Evolutionary conservation across 805 yeast genomes (phyloP), one percentile per base, ranked within the genome.

Genomic region (Wickerhamiella musiphila): DNA sequence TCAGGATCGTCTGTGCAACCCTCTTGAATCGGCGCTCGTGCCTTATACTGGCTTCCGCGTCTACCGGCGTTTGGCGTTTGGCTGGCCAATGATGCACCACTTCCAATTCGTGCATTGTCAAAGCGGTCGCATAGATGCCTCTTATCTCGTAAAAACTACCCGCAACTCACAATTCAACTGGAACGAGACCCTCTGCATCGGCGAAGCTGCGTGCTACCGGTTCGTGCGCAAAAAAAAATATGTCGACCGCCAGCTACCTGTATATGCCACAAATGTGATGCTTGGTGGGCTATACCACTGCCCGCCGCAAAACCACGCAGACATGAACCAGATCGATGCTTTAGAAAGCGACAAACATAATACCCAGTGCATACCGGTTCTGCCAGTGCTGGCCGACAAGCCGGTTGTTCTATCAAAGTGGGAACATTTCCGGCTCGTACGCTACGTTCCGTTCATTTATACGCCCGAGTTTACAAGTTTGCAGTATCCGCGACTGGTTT

Each of bases 251-350:
- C 50, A 60, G 18, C 31, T 61, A 8, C 58, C 65, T 1, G 45
- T 70, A 5, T 71, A 60, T 43, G 53, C 67, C 11, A 79, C 82
- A 0, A 55, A 61, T 13, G 62, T 70, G 1, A 66, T 68, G 53
- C 66, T 77, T 2, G 86, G 84, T 5, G 82, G 72, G 0, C 41
- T 76, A 2, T 77, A 63, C 48, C 60, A 61, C 34, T 70, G 78
- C 8, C 42, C 52, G 3, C n/a, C n/a, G n/a, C n/a, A n/a, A n/a
- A n/a, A n/a, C n/a, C n/a, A n/a, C n/a, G n/a, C n/a, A n/a, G n/a
- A n/a, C n/a, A n/a, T n/a, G n/a, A n/a, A n/a, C n/a, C n/a, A n/a
- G n/a, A n/a, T n/a, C n/a, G n/a, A n/a, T n/a, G n/a, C n/a, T n/a
- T n/a, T n/a, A n/a, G n/a, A n/a, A n/a, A n/a, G n/a, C n/a, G n/a